phyloP scores from a whole-genome alignment of 1,284 basidiomycete species.

The Melampsora americana region DNA sequence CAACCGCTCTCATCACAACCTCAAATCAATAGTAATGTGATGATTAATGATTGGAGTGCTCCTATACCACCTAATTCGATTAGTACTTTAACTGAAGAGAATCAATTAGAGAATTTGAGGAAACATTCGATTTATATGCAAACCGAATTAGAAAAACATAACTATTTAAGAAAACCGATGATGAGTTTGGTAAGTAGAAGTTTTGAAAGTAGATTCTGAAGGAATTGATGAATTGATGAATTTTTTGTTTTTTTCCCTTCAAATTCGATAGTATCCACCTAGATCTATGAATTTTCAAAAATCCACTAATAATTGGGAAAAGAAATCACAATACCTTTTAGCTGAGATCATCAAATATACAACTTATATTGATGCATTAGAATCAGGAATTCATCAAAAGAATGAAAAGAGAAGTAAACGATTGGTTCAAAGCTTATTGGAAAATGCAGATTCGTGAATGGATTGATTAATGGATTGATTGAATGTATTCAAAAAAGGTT shows the following conservation, averaged over 20 bases:
- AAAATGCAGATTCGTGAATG: neutral
- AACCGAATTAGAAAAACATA: slow-evolving; percentile 75
- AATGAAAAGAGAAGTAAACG: slow-evolving; percentile 18
- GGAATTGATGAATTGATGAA: neutral
- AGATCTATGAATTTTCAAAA: slow-evolving; percentile 71
- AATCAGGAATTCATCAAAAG: slow-evolving; percentile 64
- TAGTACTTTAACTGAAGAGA: slow-evolving; percentile 84
- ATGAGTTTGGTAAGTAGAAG: slow-evolving; percentile 64
- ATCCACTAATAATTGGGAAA: slow-evolving; percentile 85
- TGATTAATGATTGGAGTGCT: slow-evolving; percentile 87
- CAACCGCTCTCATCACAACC: slow-evolving; percentile 19
- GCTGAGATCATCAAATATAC: slow-evolving; percentile 93
- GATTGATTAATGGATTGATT: too few relatives aligned
- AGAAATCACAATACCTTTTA: slow-evolving; percentile 79
- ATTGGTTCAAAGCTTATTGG: neutral
- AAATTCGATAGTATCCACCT: slow-evolving; percentile 70
- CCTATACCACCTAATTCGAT: slow-evolving; percentile 76
- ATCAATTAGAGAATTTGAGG: slow-evolving; percentile 77
- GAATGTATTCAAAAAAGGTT: too few relatives aligned
- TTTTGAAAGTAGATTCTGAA: too few relatives aligned
- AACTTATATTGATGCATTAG: slow-evolving; percentile 85
- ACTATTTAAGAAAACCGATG: slow-evolving; percentile 80
- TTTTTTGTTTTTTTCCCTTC: neutral
- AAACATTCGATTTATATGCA: slow-evolving; percentile 74
- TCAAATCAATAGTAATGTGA: slow-evolving; percentile 62